These are phyloP conservation scores for Dendrothele bispora DNA, from an alignment of 768 basidiomycete species.

Conservation along the genomic window DNA sequence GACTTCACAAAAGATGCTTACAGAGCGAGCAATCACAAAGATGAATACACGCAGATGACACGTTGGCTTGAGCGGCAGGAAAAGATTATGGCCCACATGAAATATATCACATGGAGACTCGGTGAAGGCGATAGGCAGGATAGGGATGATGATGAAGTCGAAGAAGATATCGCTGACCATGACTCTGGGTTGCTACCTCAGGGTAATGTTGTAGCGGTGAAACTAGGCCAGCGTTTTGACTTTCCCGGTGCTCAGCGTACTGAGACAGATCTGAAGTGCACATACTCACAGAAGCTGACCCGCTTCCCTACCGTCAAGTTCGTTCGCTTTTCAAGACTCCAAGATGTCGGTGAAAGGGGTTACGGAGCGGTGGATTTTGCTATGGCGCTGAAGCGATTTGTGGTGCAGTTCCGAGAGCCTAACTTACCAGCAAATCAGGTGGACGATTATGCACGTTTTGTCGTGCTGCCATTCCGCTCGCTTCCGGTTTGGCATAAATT, in stretches of 20 bases:
- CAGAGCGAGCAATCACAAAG: slow-evolving; percentile 29
- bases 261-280: slow-evolving; percentile 5
- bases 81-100: slow-evolving; percentile 24
- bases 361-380: slow-evolving; percentile 27
- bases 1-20: slow-evolving; percentile 39
- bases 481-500: slow-evolving; percentile 32
- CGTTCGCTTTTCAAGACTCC: slow-evolving; percentile 15
- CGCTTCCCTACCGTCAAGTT: too few species aligned
- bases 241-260: not conserved
- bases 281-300: slow-evolving; percentile 16
- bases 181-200: not conserved
- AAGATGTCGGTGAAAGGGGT: too few species aligned
- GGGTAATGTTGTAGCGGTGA: too few species aligned
- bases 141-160: too few species aligned
- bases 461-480: slow-evolving; percentile 19
- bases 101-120: slow-evolving; percentile 24
- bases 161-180: too few species aligned
- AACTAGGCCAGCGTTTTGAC: too few species aligned
- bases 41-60: too few species aligned
- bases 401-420: slow-evolving; percentile 18
- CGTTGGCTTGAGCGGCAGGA: slow-evolving; percentile 30
- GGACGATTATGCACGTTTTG: too few species aligned
- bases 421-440: slow-evolving; percentile 8
- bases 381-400: slow-evolving; percentile 22
- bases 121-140: too few species aligned